These are phyloP conservation scores for Lathyrus aphaca DNA, from an alignment of 306 rosid genomes.

Conservation along the genomic window DNA sequence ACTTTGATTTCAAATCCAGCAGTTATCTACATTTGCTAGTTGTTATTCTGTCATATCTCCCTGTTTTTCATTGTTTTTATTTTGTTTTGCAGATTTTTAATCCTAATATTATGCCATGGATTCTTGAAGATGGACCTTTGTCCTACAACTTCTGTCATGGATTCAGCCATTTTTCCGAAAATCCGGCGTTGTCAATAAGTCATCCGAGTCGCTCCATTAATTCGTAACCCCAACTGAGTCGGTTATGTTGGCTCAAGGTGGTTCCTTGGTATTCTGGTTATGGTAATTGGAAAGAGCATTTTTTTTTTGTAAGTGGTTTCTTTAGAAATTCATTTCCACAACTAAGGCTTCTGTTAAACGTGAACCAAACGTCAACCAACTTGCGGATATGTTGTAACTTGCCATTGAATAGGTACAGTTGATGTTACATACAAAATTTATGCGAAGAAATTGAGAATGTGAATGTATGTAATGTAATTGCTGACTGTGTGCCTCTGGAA, in stretches of 20 bases:
- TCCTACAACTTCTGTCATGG: slow-evolving; percentile 41
- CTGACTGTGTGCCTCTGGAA: slow-evolving; percentile 16
- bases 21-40: slow-evolving; percentile 17
- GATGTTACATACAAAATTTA: slow-evolving; percentile 37
- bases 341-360: slow-evolving; percentile 36
- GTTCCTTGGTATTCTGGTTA: slow-evolving; percentile 41
- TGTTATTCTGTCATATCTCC: slow-evolving; percentile 4
- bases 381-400: slow-evolving; percentile 38
- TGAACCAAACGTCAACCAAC: slow-evolving; percentile 25
- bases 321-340: slow-evolving; percentile 43
- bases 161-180: slow-evolving; percentile 39
- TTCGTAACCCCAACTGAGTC: slow-evolving; percentile 44
- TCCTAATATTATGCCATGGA: slow-evolving; percentile 25
- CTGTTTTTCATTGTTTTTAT: slow-evolving; percentile 21
- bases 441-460: slow-evolving; percentile 37
- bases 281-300: slow-evolving; percentile 39
- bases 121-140: slow-evolving; percentile 42
- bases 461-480: slow-evolving; percentile 11
- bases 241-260: slow-evolving; percentile 42
- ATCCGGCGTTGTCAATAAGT: slow-evolving; percentile 46
- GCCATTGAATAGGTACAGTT: slow-evolving; percentile 41
- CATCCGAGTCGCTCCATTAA: slow-evolving; percentile 46
- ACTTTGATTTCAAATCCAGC: slow-evolving; percentile 14
- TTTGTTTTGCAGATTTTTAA: slow-evolving; percentile 46
- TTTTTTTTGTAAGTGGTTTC: slow-evolving; percentile 34